phyloP scores from a whole-genome alignment of 441 rosid species.

The Jatropha podagrica region DNA sequence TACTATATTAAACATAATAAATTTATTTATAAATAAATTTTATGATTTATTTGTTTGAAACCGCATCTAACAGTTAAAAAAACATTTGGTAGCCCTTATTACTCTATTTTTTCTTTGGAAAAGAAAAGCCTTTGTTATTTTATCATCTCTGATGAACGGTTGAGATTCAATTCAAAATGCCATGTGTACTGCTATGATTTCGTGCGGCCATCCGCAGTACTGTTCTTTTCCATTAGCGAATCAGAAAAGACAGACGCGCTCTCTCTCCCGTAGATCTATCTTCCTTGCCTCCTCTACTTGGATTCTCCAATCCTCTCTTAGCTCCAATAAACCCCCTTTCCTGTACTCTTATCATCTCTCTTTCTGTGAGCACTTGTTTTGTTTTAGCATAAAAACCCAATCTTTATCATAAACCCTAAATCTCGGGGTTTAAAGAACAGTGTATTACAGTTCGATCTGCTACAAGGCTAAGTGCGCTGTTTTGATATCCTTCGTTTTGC shows the following conservation, averaged over 20 bases:
- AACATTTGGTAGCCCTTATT: no score
- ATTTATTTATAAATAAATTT: no score
- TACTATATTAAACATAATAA: no score
- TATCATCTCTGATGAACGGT: not conserved
- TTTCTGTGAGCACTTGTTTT: not conserved
- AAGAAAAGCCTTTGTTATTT: no score
- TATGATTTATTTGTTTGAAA: no score
- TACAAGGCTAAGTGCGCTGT: not conserved
- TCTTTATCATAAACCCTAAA: constrained; percentile 22
- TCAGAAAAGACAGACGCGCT: not conserved
- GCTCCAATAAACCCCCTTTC: not conserved
- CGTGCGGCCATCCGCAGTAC: constrained; percentile 17
- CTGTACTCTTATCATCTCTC: not conserved
- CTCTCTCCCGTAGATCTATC: not conserved
- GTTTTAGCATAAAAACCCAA: not conserved
- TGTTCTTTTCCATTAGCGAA: not conserved
- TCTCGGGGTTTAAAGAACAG: not conserved
- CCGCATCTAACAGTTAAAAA: no score
- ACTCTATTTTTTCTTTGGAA: no score
- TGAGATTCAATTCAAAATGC: not conserved
- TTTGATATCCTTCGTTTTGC: constrained; percentile 23
- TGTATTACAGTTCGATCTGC: not conserved
- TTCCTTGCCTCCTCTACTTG: not conserved
- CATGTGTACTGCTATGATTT: constrained; percentile 18
- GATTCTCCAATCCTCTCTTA: not conserved